These are phyloP conservation scores for Didymella glomerata DNA, from an alignment of 2,329 filamentous ascomycete genomes.

Conservation along the genomic window DNA sequence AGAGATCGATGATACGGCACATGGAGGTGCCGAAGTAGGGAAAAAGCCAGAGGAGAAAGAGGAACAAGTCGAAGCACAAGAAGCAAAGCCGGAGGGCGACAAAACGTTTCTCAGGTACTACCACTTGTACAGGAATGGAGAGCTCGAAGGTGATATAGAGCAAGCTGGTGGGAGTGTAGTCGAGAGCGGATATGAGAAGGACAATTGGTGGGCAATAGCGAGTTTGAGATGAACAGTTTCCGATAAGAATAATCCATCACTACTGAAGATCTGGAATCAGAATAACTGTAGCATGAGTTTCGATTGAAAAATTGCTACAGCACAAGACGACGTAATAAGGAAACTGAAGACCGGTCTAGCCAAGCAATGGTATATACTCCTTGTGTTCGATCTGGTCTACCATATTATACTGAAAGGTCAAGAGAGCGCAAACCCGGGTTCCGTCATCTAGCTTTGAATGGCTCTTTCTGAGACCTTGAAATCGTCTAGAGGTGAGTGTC, in stretches of 20 bases:
- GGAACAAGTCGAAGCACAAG: slow-evolving; percentile 20
- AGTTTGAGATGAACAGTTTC: slow-evolving; percentile 10
- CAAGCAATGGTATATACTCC: no score
- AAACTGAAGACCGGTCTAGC: no score
- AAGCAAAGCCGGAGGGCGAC: slow-evolving; percentile 41
- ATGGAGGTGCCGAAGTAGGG: neutral
- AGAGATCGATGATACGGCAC: slow-evolving; percentile 15
- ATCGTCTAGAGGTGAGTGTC: no score
- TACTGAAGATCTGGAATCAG: neutral
- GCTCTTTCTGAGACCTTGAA: no score
- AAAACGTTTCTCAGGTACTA: slow-evolving; percentile 89
- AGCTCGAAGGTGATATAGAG: slow-evolving; percentile 81
- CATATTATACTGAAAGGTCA: no score
- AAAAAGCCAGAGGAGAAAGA: slow-evolving; percentile 25
- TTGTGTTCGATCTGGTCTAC: no score
- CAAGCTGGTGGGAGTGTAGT: slow-evolving; percentile 78
- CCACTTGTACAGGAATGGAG: slow-evolving; percentile 86
- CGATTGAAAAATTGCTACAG: neutral
- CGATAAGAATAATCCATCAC: neutral
- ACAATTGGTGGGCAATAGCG: slow-evolving; percentile 96
- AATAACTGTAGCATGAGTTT: neutral
- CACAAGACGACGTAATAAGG: neutral
- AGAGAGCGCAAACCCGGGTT: no score
- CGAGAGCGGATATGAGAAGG: slow-evolving; percentile 89
- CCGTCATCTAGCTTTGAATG: no score